Percentiles rank a stretch among this genome's conserved stretches.
phyloP scores from a whole-genome alignment of 2,329 filamentous ascomycete genomes.

The Diaporthe sp. region DNA sequence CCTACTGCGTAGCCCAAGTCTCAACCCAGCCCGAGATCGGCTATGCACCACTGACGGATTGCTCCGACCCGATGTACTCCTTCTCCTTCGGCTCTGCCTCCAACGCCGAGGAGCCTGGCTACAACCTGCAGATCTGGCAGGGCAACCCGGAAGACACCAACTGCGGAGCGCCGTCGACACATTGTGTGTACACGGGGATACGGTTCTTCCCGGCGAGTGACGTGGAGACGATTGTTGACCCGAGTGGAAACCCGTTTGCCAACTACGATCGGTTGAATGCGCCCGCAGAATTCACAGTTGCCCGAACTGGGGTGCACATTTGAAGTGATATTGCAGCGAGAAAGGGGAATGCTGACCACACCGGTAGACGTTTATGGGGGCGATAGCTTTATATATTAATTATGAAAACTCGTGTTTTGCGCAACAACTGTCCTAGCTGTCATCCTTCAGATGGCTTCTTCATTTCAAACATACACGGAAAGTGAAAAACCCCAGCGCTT shows the following conservation, averaged over 20 bases:
- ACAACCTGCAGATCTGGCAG: constrained; percentile 14
- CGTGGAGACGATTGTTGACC: constrained; percentile 6
- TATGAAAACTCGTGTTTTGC: no score
- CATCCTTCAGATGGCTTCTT: no score
- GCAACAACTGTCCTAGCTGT: no score
- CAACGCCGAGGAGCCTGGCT: background rate
- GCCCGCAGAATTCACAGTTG: background rate
- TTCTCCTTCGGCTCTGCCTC: background rate
- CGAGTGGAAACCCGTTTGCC: background rate
- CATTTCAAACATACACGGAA: no score
- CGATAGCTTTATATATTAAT: background rate
- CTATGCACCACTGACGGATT: background rate
- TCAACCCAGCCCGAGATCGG: background rate
- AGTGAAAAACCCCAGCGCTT: no score
- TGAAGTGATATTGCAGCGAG: background rate
- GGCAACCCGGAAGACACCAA: background rate
- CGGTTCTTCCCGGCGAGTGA: constrained; percentile 9
- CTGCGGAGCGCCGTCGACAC: background rate
- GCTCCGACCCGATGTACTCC: background rate
- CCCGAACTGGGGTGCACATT: background rate
- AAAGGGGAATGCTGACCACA: no score
- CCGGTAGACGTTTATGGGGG: no score
- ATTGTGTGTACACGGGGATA: background rate
- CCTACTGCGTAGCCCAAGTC: background rate
- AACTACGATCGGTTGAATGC: background rate